Evolutionary conservation across 768 basidiomycete species (phyloP), one percentile per base, ranked within the genome.

Genomic region (Panus rudis): DNA sequence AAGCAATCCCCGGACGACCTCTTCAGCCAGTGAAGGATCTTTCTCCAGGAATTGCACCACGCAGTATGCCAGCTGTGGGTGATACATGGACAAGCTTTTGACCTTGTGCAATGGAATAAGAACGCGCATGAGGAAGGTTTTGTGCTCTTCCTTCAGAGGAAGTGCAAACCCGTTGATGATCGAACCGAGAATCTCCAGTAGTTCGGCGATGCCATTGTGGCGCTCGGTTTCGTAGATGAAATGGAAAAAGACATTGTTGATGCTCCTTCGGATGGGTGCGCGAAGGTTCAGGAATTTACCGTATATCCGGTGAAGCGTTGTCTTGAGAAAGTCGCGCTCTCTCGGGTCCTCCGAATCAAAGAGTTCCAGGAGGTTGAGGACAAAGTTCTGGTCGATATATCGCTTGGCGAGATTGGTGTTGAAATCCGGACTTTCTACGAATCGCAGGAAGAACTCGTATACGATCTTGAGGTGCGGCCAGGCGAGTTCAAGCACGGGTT

Each of bases 391-490:
- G 60, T 98, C 96, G 59, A 99, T 92, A 64, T 92, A 96, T 43
- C 90, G 87, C 66, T 97, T 99, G 48, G 96, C 96, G 49, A 93
- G 68, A 63, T 96, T 96, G 50, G 91, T 92, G 74, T 94, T 97
- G 71, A 99, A 98, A 63, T 99, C 96, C 14, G 88, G 88, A 54
- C 82, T 88, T 65, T 99, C 96, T 47, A 99, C 88, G 60, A 99
- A 99, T 28, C 96, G 86, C 24, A 99, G 82, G 79, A 99, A 99
- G 67, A 99, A 97, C 65, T 99, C 96, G 69, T 99, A 99, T 41
- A 99, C 96, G 52, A 99, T 93, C 63, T 99, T 93, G 44, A 99
- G 76, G 63, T 99, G 96, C 30, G 96, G 96, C 96, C 96, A 99
- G 21, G 96, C 96, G 45, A 98, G 85, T 62, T 99, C 96, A 47